Conservation (phyloP, 371 early-diverging fungal genomes). For the Sporodiniella umbellata region DNA sequence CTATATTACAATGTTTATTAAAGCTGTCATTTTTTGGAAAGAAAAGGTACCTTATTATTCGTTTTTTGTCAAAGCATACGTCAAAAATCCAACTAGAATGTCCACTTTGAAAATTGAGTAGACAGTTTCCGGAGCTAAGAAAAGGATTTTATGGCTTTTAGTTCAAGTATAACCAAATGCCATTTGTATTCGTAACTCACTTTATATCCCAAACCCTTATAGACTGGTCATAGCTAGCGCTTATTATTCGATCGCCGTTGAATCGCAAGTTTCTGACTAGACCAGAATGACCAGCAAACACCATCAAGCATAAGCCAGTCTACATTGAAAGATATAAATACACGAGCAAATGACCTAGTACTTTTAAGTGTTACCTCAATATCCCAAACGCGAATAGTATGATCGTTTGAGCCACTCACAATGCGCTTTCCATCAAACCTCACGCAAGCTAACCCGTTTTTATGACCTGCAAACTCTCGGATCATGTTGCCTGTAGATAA, state of each 20-base stretch:
- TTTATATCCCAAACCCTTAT: conserved; percentile 92
- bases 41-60: conserved; percentile 81
- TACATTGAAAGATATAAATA: not conserved
- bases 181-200: conserved; percentile 8
- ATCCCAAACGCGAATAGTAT: conserved; percentile 94
- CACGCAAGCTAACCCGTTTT: conserved; percentile 89
- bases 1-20: conserved; percentile 37
- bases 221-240: conserved; percentile 85
- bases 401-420: conserved; percentile 93
- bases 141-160: not conserved
- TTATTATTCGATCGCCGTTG: conserved; percentile 49
- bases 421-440: conserved; percentile 89
- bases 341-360: not conserved
- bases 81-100: conserved; percentile 94
- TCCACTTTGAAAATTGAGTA: conserved; percentile 62
- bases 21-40: too few relatives aligned
- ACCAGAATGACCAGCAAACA: conserved; percentile 72
- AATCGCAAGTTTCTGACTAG: conserved; percentile 90
- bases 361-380: conserved; percentile 36
- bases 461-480: conserved; percentile 72
- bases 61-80: conserved; percentile 78
- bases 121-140: conserved; percentile 26
- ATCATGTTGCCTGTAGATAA: conserved; percentile 62
- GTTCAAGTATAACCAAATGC: too few relatives aligned
- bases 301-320: conserved; percentile 72